Evolutionary conservation across 129 eudicot genomes (phyloP), one percentile per base, ranked within the genome.

Genomic region (Helianthus tuberosus): DNA sequence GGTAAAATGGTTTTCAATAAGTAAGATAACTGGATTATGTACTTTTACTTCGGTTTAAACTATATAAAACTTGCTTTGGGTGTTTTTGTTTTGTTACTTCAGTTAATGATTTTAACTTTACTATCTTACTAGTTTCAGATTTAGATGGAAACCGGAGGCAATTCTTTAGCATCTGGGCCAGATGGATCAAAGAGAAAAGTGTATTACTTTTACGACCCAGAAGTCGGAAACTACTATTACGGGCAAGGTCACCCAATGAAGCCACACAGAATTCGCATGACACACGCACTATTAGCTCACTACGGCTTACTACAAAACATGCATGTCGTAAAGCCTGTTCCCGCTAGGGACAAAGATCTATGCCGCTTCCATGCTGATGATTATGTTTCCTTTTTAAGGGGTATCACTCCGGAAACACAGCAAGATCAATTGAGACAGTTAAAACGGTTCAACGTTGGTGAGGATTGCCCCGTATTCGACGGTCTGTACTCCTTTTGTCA

Each of bases 231-330:
- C 68, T 91, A 91, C 64, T 91, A 91, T 68, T 91, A 91, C 41
- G 97, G 97, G 2, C 97, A 92, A 83, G 97, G 97, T 46, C 97
- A 92, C 75, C 91, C 97, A 11, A 92, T 92, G 97, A 92, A 92
- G 89, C 97, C 97, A n/a, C 97, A 92, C 83, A 79, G 97, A 64
- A 89, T 92, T 74, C 89, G 98, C 64, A 91, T 91, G 93, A 87
- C 96, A 1, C 96, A 89, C 76, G 89, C 89, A 49, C 96, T 89
- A 0, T 38, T 89, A 43, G 92, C 92, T 12, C 90, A 89, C 77
- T 89, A 89, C 10, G 92, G 92, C 23, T 70, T 89, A 57, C 88
- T 86, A 36, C 88, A 85, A 73, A 69, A 87, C 71, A 89, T 89
- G 96, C 86, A 84, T 15, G 92, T 89, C 44, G 77, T 86, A 5